Base-by-base conservation (phyloP, 176 grass and related monocot genomes). In the Avena eriantha region DNA sequence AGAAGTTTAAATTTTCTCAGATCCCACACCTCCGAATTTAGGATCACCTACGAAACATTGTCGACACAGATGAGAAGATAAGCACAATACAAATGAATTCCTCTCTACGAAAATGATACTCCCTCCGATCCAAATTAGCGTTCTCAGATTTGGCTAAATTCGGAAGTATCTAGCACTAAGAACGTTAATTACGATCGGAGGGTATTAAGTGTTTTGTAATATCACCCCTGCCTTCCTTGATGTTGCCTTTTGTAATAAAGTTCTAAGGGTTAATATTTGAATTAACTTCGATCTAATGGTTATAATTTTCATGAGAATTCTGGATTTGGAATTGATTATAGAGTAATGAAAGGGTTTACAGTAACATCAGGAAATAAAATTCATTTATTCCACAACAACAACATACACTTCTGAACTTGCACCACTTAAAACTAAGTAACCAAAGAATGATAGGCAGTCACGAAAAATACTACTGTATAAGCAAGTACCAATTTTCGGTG, bases 1-100 rank as follows among this genome's bases (percentile, higher is more conserved):
- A 99, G 80, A 86, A 99, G 94, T 82, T 93, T 99, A 68, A 94
- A 94, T 73, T 99, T 99, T 76, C 97, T 93, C 80, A 99, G 87
- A 86, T 99, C 94, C 97, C 97, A 99, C 87, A 99, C 97, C 85
- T 99, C 97, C 1, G 94, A 99, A 85, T 99, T 99, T 41, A 99
- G 54, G 41, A 99, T 99, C 39, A 96, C 94, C 97, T 99, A 59
- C 57, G 79, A 80, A 83, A 70, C 45, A 79, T 55, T 13, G 15
- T 69, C 0, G 31, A 35, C 4, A 23, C 16, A 51, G 2, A 88
- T 87, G 53, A 91, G 82, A 84, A 90, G 5, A 14, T 17, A 10
- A n/a, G 35, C 10, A 60, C 17, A 3, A 10, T 33, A 22, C 16
- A 10, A 78, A 78, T 1, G 22, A 64, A 45, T 11, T 77, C 10